Percentiles rank a stretch among this genome's conserved stretches.
phyloP scores from a whole-genome alignment of 176 grass and related monocot species.

The Calamus simplicifolius region DNA sequence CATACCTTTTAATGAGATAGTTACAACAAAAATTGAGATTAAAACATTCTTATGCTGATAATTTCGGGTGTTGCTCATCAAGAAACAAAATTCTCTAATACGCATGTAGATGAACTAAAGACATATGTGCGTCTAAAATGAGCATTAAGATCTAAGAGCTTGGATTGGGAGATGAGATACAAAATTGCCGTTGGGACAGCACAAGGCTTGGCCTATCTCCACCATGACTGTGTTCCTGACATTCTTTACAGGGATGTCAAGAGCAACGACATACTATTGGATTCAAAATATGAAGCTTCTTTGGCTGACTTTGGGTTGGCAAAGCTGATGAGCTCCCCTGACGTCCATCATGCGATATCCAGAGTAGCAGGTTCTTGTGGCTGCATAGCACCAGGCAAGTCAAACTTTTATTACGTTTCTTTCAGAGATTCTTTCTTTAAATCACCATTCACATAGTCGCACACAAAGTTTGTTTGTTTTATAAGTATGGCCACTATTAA shows the following conservation, averaged over 20 bases:
- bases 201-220: slow-evolving; percentile 83
- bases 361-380: slow-evolving; percentile 82
- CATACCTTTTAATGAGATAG: no score
- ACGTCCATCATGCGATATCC: slow-evolving; percentile 81
- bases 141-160: no score
- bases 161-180: slow-evolving; percentile 91
- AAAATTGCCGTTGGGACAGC: slow-evolving; percentile 71
- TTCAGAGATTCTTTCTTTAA: no score
- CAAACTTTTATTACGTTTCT: background rate
- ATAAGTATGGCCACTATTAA: no score
- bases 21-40: no score
- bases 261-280: slow-evolving; percentile 91
- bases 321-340: slow-evolving; percentile 95
- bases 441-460: no score
- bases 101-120: no score
- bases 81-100: no score
- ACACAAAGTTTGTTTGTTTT: no score
- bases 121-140: no score
- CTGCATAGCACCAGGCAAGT: slow-evolving; percentile 96
- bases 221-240: slow-evolving; percentile 75
- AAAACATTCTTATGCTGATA: no score
- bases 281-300: slow-evolving; percentile 75
- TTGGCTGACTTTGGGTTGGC: slow-evolving; percentile 94
- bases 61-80: no score
- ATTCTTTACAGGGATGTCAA: slow-evolving; percentile 95